Evolutionary conservation across 805 yeast genomes (phyloP).

Genomic region (Wickerhamomyces mucosus): DNA sequence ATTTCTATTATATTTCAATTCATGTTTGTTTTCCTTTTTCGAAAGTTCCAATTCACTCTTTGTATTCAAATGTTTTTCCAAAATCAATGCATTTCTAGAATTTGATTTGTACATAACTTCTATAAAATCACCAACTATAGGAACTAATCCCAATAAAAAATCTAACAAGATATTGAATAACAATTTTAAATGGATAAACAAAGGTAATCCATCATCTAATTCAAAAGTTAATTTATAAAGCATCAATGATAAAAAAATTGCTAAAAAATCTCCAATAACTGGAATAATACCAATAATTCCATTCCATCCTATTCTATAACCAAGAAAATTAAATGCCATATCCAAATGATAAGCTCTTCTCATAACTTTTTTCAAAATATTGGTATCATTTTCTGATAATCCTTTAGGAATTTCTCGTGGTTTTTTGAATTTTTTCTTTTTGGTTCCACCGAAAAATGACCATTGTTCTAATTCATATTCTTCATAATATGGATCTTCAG

Average conservation of each 20-base stretch:
- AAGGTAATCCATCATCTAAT: slow-evolving; percentile 60
- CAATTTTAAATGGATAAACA: slow-evolving; percentile 42
- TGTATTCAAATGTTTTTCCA: slow-evolving; percentile 45
- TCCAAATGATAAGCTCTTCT: slow-evolving; percentile 62
- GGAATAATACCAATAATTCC: slow-evolving; percentile 65
- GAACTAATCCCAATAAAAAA: slow-evolving; percentile 61
- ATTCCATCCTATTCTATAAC: slow-evolving; percentile 61
- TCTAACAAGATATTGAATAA: slow-evolving; percentile 56
- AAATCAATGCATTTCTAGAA: slow-evolving; percentile 56
- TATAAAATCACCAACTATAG: slow-evolving; percentile 65
- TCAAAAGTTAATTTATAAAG: slow-evolving; percentile 33
- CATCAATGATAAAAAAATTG: slow-evolving; percentile 40
- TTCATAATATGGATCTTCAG: slow-evolving; percentile 34
- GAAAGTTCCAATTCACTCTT: slow-evolving; percentile 9
- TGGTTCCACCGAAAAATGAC: slow-evolving; percentile 12
- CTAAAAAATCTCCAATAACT: slow-evolving; percentile 48
- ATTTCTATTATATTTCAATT: too few species aligned
- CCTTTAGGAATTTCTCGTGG: slow-evolving; percentile 43
- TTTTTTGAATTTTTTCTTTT: slow-evolving; percentile 12
- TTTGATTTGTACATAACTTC: slow-evolving; percentile 69
- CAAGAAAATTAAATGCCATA: slow-evolving; percentile 51
- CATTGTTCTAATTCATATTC: slow-evolving; percentile 16
- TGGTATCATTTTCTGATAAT: slow-evolving; percentile 41
- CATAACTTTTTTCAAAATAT: slow-evolving; percentile 39
- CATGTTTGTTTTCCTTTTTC: too few species aligned